phyloP scores from a whole-genome alignment of 768 basidiomycete species.

The Suillus lakei region DNA sequence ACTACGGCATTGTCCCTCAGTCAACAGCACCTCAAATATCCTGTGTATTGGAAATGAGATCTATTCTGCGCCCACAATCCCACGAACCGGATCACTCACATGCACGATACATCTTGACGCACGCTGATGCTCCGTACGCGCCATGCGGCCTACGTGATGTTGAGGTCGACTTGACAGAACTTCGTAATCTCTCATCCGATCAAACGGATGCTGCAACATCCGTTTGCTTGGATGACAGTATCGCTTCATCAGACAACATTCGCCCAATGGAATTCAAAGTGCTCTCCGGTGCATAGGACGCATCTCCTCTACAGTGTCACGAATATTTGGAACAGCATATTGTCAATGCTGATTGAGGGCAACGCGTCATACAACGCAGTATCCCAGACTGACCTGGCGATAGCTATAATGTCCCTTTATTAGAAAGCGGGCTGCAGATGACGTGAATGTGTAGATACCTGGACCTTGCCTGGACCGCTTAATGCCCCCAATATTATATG shows the following conservation, averaged over 20 bases:
- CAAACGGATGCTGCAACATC: too few species aligned
- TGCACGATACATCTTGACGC: background rate
- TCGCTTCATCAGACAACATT: background rate
- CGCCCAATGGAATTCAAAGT: background rate
- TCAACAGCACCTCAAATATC: background rate
- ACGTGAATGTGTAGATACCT: background rate
- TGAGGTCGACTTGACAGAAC: background rate
- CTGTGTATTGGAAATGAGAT: background rate
- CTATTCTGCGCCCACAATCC: background rate
- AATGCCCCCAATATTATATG: background rate
- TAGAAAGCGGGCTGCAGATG: background rate
- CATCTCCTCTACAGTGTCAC: background rate
- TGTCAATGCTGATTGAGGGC: background rate
- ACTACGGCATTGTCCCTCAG: background rate
- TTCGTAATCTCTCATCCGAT: background rate
- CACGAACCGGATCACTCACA: background rate
- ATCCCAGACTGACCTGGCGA: background rate
- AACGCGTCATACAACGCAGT: background rate
- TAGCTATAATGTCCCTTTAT: background rate
- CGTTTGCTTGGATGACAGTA: background rate
- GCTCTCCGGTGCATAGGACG: background rate
- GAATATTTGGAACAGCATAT: background rate
- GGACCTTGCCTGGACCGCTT: too few species aligned
- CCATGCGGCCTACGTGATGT: background rate
- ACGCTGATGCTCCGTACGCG: background rate